Conservation (phyloP, 2,329 filamentous ascomycete genomes). For the Chrysosphaeria jannelii region DNA sequence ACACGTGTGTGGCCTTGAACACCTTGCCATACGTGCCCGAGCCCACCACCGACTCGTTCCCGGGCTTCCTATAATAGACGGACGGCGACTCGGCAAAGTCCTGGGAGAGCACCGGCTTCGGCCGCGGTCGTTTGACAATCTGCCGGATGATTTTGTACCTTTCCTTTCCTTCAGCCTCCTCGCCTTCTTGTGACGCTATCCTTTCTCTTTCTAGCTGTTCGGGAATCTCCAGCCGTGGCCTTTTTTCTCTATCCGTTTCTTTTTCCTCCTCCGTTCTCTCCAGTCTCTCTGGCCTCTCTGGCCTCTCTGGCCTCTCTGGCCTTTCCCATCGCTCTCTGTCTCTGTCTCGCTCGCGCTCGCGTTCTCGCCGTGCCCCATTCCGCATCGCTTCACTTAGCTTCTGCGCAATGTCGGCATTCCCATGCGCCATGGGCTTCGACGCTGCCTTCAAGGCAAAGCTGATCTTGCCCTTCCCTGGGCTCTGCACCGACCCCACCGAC, state of each 20-base stretch:
- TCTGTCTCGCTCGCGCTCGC: no score
- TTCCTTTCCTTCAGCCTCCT: constrained; percentile 8
- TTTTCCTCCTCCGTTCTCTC: no score
- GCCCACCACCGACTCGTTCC: constrained; percentile 89
- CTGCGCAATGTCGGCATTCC: constrained; percentile 33
- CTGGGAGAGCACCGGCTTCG: constrained; percentile 35
- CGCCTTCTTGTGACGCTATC: constrained; percentile 4
- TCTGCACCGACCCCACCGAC: constrained; percentile 21
- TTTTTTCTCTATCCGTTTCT: no score
- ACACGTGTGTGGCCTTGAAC: constrained; percentile 82
- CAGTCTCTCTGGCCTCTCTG: no score
- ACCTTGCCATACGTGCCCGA: constrained; percentile 91
- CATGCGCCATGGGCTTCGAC: constrained; percentile 22
- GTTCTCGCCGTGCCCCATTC: no score
- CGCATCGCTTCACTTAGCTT: constrained; percentile 45
- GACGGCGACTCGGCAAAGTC: constrained; percentile 59
- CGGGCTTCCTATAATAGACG: constrained; percentile 80
- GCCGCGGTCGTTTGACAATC: constrained; percentile 38
- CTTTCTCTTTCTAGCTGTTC: neutral
- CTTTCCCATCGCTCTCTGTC: no score
- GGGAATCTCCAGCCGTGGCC: no score
- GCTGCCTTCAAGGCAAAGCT: constrained; percentile 78
- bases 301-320: no score
- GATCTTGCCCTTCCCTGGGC: constrained; percentile 38
- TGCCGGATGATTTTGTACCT: constrained; percentile 19